Evolutionary conservation across 495 filamentous ascomycete genomes (phyloP), one percentile per base, ranked within the genome.

Genomic region (Evernia prunastri): DNA sequence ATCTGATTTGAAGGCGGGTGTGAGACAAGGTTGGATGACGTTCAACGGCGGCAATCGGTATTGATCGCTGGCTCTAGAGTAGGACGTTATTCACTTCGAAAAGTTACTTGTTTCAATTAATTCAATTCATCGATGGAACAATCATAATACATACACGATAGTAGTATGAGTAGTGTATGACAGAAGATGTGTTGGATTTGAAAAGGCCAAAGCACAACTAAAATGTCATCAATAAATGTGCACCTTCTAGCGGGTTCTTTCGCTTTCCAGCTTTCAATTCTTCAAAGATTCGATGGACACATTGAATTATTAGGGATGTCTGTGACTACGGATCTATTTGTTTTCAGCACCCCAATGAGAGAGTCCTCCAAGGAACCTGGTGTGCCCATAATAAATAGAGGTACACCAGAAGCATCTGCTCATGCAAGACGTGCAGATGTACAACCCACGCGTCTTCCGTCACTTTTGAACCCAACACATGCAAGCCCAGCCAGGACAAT

Each of bases 161-260:
- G n/a, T n/a, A n/a, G n/a, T n/a, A n/a, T n/a, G n/a, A n/a, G n/a
- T n/a, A n/a, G 36, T 37, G 12, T 37, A 43, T 20, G 40, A 8
- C 40, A 20, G 40, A 43, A 43, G 8, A 4, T 1, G 18, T 18
- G 4, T 43, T 43, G 3, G 18, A 43, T 39, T 39, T 39, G n/a
- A 39, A 10, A 12, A 11, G 40, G 40, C 15, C 15, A 18, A 43
- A 18, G 18, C 18, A 43, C 15, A 43, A n/a, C n/a, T n/a, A n/a
- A n/a, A 43, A 18, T 51, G 45, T 27, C 27, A 54, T 10, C 17
- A 1, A 20, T 10, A 6, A 1, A 20, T 33, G 5, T 33, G 15
- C 62, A 39, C 31, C 25, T 68, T 68, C 66, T 68, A 65, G 62
- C 53, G 42, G 37, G 51, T 33, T 68, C 66, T 61, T 45, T 53